Evolutionary conservation across 306 rosid genomes (phyloP).

Genomic region (Quercus cerris): DNA sequence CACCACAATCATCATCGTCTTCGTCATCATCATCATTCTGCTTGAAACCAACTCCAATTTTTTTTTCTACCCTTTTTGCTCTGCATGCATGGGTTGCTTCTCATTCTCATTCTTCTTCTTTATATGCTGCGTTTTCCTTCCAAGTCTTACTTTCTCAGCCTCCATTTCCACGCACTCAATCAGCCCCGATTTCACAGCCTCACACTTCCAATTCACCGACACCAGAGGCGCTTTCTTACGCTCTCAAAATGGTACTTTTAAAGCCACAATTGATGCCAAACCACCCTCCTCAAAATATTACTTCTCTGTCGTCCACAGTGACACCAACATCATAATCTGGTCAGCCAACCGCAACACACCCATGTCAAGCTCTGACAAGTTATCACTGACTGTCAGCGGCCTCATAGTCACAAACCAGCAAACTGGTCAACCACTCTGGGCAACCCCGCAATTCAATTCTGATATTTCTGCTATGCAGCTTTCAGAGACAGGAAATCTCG

Average conservation of each 20-base stretch:
- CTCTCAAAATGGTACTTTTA: slow-evolving; percentile 56
- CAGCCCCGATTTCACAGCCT: not conserved
- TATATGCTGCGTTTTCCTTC: too few species aligned
- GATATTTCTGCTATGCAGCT: slow-evolving; percentile 39
- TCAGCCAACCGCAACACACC: slow-evolving; percentile 64
- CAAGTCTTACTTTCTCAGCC: too few species aligned
- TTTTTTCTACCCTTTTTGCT: too few species aligned
- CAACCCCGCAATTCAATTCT: slow-evolving; percentile 60
- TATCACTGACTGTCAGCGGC: slow-evolving; percentile 54
- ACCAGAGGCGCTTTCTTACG: slow-evolving; percentile 53
- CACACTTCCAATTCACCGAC: not conserved
- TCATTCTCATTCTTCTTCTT: too few species aligned
- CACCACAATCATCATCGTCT: too few species aligned
- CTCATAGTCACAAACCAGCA: slow-evolving; percentile 32
- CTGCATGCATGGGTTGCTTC: too few species aligned
- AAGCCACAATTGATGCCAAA: slow-evolving; percentile 46
- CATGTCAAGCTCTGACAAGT: slow-evolving; percentile 46
- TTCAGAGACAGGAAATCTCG: slow-evolving; percentile 69
- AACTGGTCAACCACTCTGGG: slow-evolving; percentile 48
- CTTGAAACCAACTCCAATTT: too few species aligned
- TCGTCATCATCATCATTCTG: too few species aligned
- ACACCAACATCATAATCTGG: slow-evolving; percentile 68
- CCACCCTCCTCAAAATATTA: slow-evolving; percentile 34
- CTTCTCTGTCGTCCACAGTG: slow-evolving; percentile 58
- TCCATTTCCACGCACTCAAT: not conserved